These are phyloP conservation scores for Termitomyces sp. DNA, from an alignment of 768 basidiomycete species.

Conservation along the genomic window DNA sequence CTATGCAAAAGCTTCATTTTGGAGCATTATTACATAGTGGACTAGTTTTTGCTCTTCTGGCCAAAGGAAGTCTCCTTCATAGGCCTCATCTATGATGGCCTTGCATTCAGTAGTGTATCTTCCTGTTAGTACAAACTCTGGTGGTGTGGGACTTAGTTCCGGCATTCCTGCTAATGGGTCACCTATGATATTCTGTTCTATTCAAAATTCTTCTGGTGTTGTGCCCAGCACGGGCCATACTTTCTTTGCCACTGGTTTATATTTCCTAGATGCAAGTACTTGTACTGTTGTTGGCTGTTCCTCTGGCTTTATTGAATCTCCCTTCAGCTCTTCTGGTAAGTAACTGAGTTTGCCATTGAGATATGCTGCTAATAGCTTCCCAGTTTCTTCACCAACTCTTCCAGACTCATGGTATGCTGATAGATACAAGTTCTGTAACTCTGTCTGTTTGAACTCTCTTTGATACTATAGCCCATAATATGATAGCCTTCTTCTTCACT, in stretches of 20 bases:
- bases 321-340: neutral
- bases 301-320: too few relatives aligned
- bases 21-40: slow-evolving; percentile 27
- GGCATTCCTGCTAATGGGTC: slow-evolving; percentile 14
- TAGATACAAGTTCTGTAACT: neutral
- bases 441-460: neutral
- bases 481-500: neutral
- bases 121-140: slow-evolving; percentile 9
- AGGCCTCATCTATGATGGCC: slow-evolving; percentile 8
- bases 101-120: slow-evolving; percentile 18
- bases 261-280: neutral
- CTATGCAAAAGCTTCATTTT: neutral
- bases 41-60: slow-evolving; percentile 24
- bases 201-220: slow-evolving; percentile 5
- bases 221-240: neutral
- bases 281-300: neutral
- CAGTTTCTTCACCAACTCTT: neutral
- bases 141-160: slow-evolving; percentile 4
- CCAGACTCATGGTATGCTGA: neutral
- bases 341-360: neutral
- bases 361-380: neutral
- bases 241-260: neutral
- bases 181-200: slow-evolving; percentile 9
- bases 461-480: neutral
- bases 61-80: slow-evolving; percentile 21